Evolutionary conservation across 805 yeast species (phyloP), one percentile per base, ranked within the genome.

Genomic region (Wickerhamiella qilinensis): DNA sequence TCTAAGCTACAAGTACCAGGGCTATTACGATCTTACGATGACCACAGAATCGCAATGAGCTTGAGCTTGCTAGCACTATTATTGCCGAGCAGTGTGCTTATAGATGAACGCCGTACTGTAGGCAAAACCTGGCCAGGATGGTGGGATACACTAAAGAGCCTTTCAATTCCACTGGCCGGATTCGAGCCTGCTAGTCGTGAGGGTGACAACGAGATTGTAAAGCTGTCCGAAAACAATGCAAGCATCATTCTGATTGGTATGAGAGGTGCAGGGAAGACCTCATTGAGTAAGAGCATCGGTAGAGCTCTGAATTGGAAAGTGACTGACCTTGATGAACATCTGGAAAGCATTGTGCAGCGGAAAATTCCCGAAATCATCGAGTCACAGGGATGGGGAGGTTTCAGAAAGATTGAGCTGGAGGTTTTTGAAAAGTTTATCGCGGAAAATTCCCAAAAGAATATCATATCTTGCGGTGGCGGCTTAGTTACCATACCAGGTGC

Each of bases 111-210:
- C 60, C 72, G 79, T 20, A 84, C 96, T 55, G 93, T 95, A 1
- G 93, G 88, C 41, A 91, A 91, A 63, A 91, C 98, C 0, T 91
- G 98, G 98, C 98, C 98, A 17, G 97, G 96, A 29, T 91, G 98
- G 98, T 91, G 98, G 98, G 98, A 91, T 60, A 70, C 76, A 27
- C 64, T 91, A 45, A 85, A 76, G 54, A 60, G 68, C 35, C 72
- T 91, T 50, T 69, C 74, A 17, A 78, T 72, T 20, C 51, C 58
- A 9, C 58, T 91, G 28, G 79, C 75, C 50, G 98, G 98, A 20
- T 66, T 65, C 49, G 93, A 81, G 52, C 68, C 70, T 4, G 50
- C 57, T 41, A 43, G 27, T 17, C 16, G 15, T n/a, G 33, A 24
- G 12, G 43, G 46, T n/a, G 36, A 40, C 14, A 41, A 40, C 21